Evolutionary conservation across 225 moss, liverwort and hornwort genomes (phyloP), one percentile per base, ranked within the genome.

Genomic region (Pleurozium schreberi): DNA sequence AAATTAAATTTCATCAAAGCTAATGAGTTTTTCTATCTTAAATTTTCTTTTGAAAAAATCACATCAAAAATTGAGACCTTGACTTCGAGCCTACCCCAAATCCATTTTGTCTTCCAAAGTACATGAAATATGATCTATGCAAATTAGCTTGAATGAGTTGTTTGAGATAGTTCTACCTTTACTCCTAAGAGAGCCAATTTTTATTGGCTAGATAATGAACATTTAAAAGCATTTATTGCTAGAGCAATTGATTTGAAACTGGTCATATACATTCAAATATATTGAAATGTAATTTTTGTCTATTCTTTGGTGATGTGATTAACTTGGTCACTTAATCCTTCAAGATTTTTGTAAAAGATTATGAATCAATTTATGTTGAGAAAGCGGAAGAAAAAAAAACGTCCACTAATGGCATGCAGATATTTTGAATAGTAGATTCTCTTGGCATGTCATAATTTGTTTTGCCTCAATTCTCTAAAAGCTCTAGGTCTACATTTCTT

Each of bases 61-160:
- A n/a, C n/a, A n/a, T n/a, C n/a, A n/a, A n/a, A n/a, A n/a, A n/a
- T n/a, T n/a, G n/a, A n/a, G n/a, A n/a, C n/a, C n/a, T n/a, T n/a
- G n/a, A n/a, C n/a, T n/a, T n/a, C n/a, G n/a, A n/a, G n/a, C n/a
- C n/a, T n/a, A n/a, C n/a, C n/a, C n/a, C n/a, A n/a, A n/a, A n/a
- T n/a, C n/a, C n/a, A n/a, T n/a, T n/a, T n/a, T n/a, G n/a, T n/a
- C n/a, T n/a, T n/a, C n/a, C n/a, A n/a, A n/a, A 31, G 2, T 18
- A 28, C 1, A 30, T 1, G 0, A 0, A 47, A 31, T 3, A 74
- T 28, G 28, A 18, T 73, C 10, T 73, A 10, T 42, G 15, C 23
- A 10, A 12, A 30, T 30, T 30, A 17, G 10, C 45, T 45, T 28
- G 6, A 42, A 73, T 73, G 28, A 70, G 2, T 0, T 2, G 1